phyloP scores from a whole-genome alignment of 1,139 yeast genomes.

The Candida sp. region DNA sequence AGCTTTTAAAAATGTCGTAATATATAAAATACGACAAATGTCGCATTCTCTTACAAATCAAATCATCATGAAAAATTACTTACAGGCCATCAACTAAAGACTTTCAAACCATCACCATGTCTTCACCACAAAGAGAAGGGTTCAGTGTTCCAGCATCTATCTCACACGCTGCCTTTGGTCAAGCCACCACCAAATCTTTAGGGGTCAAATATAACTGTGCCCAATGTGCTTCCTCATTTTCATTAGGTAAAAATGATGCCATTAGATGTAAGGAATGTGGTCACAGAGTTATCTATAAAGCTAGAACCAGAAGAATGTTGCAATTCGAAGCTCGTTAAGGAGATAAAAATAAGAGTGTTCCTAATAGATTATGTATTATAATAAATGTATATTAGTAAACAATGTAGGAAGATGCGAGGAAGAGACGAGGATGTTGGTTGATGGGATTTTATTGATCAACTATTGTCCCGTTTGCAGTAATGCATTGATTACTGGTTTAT shows the following conservation, averaged over 20 bases:
- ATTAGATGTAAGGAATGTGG: conserved; percentile 99
- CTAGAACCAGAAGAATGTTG: conserved; percentile 95
- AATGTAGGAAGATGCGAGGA: too few relatives aligned
- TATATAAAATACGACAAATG: too few relatives aligned
- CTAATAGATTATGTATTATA: neutral
- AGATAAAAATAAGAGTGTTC: too few relatives aligned
- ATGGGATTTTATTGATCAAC: too few relatives aligned
- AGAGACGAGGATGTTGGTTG: too few relatives aligned
- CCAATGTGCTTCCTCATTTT: conserved; percentile 88
- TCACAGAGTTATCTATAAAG: conserved; percentile 94
- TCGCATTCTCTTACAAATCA: neutral
- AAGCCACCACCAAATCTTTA: conserved; percentile 63
- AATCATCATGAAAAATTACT: conserved; percentile 1
- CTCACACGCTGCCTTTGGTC: conserved; percentile 57
- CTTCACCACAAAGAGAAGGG: conserved; percentile 79
- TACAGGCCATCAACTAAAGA: neutral
- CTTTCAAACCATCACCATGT: conserved; percentile 46
- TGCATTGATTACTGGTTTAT: too few relatives aligned
- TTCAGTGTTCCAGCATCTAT: conserved; percentile 84
- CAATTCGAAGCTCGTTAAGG: conserved; percentile 48
- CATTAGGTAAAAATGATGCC: conserved; percentile 91
- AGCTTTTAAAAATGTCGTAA: too few relatives aligned
- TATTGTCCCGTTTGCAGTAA: too few relatives aligned
- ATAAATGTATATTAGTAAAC: too few relatives aligned
- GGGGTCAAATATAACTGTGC: conserved; percentile 96